phyloP scores from a whole-genome alignment of 371 early-diverging fungal species.

The Umbelopsis sp. region DNA sequence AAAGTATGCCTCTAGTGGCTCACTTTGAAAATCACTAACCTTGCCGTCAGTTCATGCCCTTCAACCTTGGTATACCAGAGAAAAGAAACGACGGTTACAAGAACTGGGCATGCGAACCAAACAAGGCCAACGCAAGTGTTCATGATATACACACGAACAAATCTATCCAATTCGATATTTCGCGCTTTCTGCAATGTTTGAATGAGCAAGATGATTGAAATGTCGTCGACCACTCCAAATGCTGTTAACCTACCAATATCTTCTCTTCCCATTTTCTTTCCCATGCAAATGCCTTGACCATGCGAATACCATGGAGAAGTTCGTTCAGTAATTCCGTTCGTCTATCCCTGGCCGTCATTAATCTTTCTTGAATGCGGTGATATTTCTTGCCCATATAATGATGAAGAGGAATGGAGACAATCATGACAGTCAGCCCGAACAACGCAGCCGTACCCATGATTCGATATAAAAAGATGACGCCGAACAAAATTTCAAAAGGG shows the following conservation, averaged over 20 bases:
- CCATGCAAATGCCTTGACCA: slow-evolving; percentile 80
- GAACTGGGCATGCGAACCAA: slow-evolving; percentile 74
- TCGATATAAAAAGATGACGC: slow-evolving; percentile 64
- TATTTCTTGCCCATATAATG: slow-evolving; percentile 55
- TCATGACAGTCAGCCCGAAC: slow-evolving; percentile 66
- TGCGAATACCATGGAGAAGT: slow-evolving; percentile 70
- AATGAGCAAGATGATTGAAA: slow-evolving; percentile 7
- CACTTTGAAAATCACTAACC: slow-evolving; percentile 27
- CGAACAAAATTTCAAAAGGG: slow-evolving; percentile 66
- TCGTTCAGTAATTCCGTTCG: slow-evolving; percentile 65
- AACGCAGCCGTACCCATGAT: slow-evolving; percentile 71
- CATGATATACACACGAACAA: slow-evolving; percentile 60
- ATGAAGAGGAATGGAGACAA: slow-evolving; percentile 65
- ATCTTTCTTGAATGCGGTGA: slow-evolving; percentile 51
- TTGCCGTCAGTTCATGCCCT: slow-evolving; percentile 64
- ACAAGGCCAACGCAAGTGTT: slow-evolving; percentile 59
- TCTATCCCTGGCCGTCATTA: slow-evolving; percentile 63
- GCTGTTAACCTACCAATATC: slow-evolving; percentile 46
- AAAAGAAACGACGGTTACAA: slow-evolving; percentile 69
- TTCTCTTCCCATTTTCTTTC: slow-evolving; percentile 70
- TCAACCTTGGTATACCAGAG: slow-evolving; percentile 66
- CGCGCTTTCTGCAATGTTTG: slow-evolving; percentile 48
- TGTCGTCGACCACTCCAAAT: slow-evolving; percentile 33
- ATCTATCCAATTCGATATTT: slow-evolving; percentile 53
- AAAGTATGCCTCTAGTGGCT: neutral